Evolutionary conservation across 257 asterid species (phyloP).

Genomic region (Solanum virginianum): DNA sequence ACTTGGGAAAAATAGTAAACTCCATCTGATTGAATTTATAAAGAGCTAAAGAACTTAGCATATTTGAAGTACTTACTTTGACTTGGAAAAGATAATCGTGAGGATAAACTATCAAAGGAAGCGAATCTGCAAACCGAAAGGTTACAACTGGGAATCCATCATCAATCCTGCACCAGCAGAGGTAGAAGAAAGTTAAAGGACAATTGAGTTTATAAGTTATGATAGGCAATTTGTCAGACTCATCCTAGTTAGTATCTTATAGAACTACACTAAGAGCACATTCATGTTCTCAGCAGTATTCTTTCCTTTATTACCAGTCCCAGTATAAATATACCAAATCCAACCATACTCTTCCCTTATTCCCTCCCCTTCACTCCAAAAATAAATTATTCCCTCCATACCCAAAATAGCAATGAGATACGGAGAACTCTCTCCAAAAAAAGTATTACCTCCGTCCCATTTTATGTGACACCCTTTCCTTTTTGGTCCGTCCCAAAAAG

Average conservation of each 20-base stretch:
- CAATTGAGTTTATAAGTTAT: neutral
- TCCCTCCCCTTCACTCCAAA: neutral
- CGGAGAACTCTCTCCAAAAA: neutral
- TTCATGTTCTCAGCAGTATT: neutral
- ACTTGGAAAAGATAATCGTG: slow-evolving; percentile 62
- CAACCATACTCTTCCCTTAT: neutral
- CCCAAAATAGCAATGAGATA: neutral
- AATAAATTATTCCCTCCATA: neutral
- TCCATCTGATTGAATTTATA: neutral
- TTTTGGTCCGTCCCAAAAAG: no score
- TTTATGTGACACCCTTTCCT: no score
- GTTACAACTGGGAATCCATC: slow-evolving; percentile 83
- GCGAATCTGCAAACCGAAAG: slow-evolving; percentile 56
- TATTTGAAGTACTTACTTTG: slow-evolving; percentile 35
- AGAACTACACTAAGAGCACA: neutral
- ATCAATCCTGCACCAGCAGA: slow-evolving; percentile 53
- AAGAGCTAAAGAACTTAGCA: neutral
- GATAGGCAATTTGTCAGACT: neutral
- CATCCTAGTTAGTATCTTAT: neutral
- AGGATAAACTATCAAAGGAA: slow-evolving; percentile 63
- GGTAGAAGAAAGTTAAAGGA: neutral
- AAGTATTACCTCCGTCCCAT: neutral
- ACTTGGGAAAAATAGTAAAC: neutral
- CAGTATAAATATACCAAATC: neutral
- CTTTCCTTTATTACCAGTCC: neutral